Conservation (phyloP, 2,329 filamentous ascomycete genomes). For the Talaromyces sp. region DNA sequence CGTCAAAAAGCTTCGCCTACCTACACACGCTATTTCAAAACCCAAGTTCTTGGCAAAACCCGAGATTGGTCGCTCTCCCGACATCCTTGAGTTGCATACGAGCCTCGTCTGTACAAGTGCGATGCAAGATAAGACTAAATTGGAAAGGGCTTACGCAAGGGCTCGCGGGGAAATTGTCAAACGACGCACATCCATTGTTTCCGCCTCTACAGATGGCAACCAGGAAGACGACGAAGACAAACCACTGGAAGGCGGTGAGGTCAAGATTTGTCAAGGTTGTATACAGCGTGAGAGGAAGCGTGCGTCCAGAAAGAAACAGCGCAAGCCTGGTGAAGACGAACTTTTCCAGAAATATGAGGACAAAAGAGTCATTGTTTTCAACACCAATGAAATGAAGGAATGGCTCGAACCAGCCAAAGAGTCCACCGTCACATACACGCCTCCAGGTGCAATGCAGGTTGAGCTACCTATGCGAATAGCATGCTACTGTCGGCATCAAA, state of each 20-base stretch:
- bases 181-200: slow-evolving; percentile 41
- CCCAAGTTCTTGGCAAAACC: slow-evolving; percentile 83
- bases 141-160: slow-evolving; percentile 64
- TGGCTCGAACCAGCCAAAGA: slow-evolving; percentile 66
- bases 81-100: slow-evolving; percentile 76
- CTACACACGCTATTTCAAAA: slow-evolving; percentile 88
- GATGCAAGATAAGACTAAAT: slow-evolving; percentile 70
- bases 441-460: slow-evolving; percentile 68
- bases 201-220: slow-evolving; percentile 52
- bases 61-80: slow-evolving; percentile 62
- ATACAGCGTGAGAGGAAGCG: slow-evolving; percentile 88
- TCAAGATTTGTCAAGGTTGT: slow-evolving; percentile 88
- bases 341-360: slow-evolving; percentile 78
- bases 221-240: slow-evolving; percentile 63
- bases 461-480: slow-evolving; percentile 92
- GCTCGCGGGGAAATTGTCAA: slow-evolving; percentile 45
- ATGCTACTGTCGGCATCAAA: slow-evolving; percentile 93
- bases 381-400: slow-evolving; percentile 81
- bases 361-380: slow-evolving; percentile 84
- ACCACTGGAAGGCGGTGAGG: slow-evolving; percentile 85
- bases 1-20: slow-evolving; percentile 79
- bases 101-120: slow-evolving; percentile 89
- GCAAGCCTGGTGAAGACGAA: slow-evolving; percentile 89
- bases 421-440: slow-evolving; percentile 41
- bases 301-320: slow-evolving; percentile 86